phyloP scores from a whole-genome alignment of 179 eudicot genomes.

The Drosera spatulata region DNA sequence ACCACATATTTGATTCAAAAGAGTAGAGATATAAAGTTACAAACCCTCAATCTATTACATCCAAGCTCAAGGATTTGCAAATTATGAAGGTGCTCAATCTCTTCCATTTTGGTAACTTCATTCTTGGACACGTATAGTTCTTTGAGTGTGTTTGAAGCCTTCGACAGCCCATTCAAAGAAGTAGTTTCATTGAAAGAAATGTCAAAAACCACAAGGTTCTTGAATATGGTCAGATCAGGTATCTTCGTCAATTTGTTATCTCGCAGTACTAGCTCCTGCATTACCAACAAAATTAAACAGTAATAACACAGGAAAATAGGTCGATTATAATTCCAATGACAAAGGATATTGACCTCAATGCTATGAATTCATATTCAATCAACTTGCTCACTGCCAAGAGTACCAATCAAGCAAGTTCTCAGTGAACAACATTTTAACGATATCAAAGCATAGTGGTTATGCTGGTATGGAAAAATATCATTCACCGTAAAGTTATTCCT shows the following conservation, averaged over 20 bases:
- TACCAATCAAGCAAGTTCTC: too few species aligned
- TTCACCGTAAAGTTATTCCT: too few species aligned
- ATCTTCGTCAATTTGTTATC: slow-evolving; percentile 75
- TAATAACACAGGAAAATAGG: too few species aligned
- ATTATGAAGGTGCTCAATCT: slow-evolving; percentile 75
- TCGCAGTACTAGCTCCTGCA: slow-evolving; percentile 89
- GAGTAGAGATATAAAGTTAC: slow-evolving; percentile 12
- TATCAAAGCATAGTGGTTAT: too few species aligned
- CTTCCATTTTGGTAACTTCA: slow-evolving; percentile 88
- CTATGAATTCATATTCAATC: too few species aligned
- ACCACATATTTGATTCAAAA: too few species aligned
- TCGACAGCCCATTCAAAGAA: slow-evolving; percentile 61
- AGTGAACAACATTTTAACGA: too few species aligned
- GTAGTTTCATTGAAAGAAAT: slow-evolving; percentile 91
- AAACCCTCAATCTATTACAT: slow-evolving; percentile 85
- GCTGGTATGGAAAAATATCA: too few species aligned
- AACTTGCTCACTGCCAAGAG: too few species aligned
- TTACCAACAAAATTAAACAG: slow-evolving; percentile 3
- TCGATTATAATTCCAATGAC: too few species aligned
- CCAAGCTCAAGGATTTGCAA: slow-evolving; percentile 96
- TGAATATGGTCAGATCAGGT: slow-evolving; percentile 86
- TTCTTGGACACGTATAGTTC: slow-evolving; percentile 93
- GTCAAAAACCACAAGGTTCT: slow-evolving; percentile 73
- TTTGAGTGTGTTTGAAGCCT: slow-evolving; percentile 60
- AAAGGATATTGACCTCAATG: too few species aligned